Evolutionary conservation across 306 rosid species (phyloP).

Genomic region (Trifolium repens): DNA sequence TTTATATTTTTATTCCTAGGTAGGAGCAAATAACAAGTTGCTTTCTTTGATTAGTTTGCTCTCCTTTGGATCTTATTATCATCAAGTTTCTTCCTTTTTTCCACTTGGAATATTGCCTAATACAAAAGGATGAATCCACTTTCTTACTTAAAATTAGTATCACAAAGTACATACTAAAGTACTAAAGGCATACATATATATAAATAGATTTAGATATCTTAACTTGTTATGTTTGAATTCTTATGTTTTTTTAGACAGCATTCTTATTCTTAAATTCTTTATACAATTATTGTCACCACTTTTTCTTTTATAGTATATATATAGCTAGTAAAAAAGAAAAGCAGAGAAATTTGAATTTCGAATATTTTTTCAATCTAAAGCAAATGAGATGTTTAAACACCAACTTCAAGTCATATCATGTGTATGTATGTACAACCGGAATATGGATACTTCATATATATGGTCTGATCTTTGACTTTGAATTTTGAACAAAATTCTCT

Average conservation of each 20-base stretch:
- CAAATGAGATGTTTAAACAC: neutral
- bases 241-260: neutral
- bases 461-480: neutral
- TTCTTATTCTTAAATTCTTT: conserved; percentile 12
- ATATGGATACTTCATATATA: neutral
- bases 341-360: conserved; percentile 6
- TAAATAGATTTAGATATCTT: conserved; percentile 1
- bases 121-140: neutral
- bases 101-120: neutral
- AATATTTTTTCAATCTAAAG: neutral
- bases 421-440: conserved; percentile 13
- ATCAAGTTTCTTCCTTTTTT: neutral
- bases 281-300: neutral
- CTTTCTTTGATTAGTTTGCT: conserved; percentile 12
- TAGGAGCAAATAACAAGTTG: neutral
- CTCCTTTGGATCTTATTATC: conserved; percentile 15
- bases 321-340: neutral
- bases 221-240: neutral
- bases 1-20: neutral
- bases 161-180: neutral
- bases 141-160: neutral
- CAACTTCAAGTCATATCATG: conserved; percentile 19
- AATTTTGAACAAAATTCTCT: conserved; percentile 1
- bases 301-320: conserved; percentile 14
- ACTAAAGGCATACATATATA: neutral